Evolutionary conservation across 441 rosid species (phyloP).

Genomic region (Isatis lusitanica): DNA sequence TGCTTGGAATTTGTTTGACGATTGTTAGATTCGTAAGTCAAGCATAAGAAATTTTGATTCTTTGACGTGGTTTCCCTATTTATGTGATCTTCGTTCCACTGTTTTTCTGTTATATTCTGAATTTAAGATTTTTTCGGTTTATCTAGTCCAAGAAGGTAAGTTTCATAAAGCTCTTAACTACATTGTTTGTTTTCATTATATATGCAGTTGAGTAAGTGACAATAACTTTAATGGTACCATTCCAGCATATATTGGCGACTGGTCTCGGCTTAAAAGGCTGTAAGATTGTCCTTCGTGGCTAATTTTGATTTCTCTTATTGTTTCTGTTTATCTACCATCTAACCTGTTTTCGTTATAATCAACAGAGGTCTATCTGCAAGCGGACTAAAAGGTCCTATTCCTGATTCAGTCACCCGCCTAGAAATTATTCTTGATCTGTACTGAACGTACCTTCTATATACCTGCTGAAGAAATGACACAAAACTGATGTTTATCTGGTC

Average conservation of each 20-base stretch:
- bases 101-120: too few species aligned
- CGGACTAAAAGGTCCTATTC: not conserved
- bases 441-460: not conserved
- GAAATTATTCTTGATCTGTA: not conserved
- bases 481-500: conserved; percentile 6
- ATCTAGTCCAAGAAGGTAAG: not conserved
- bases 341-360: not conserved
- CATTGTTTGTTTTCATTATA: not conserved
- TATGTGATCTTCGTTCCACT: too few species aligned
- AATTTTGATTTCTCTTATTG: not conserved
- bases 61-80: too few species aligned
- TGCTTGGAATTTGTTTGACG: too few species aligned
- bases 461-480: not conserved
- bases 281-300: not conserved
- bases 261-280: conserved; percentile 16
- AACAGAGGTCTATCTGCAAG: conserved; percentile 6
- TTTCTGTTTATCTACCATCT: not conserved
- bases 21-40: too few species aligned
- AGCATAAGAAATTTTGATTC: too few species aligned
- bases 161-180: not conserved
- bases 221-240: conserved; percentile 31
- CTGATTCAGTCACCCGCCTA: not conserved
- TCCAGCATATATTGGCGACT: conserved; percentile 27
- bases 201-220: conserved; percentile 24
- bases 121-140: too few species aligned